A percentile compares a stretch with the other conserved stretches of the same genome.
Conservation (phyloP, 2,329 filamentous ascomycete genomes). For the Penicillium sp. region DNA sequence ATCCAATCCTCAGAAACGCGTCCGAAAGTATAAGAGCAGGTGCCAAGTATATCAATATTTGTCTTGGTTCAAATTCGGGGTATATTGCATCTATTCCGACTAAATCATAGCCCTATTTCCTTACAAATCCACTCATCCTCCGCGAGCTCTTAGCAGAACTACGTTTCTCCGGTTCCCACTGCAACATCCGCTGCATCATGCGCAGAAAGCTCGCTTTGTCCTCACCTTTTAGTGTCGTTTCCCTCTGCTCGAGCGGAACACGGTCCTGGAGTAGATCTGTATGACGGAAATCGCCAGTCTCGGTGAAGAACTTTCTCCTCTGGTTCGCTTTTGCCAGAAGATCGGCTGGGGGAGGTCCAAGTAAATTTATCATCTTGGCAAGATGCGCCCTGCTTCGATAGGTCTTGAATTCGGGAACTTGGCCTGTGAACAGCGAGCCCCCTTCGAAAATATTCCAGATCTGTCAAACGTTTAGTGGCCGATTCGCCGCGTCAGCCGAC, state of each 20-base stretch:
- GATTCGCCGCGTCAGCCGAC: too few relatives aligned
- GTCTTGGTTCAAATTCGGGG: too few relatives aligned
- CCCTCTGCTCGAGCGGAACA: slow-evolving; percentile 42
- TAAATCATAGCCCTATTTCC: background rate
- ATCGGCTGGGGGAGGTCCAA: slow-evolving; percentile 47
- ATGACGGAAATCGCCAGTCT: slow-evolving; percentile 37
- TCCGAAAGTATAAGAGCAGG: too few relatives aligned
- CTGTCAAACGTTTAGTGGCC: too few relatives aligned
- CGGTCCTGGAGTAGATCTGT: slow-evolving; percentile 27
- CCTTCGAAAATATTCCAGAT: slow-evolving; percentile 58
- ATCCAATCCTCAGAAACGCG: too few relatives aligned
- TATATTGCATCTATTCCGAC: too few relatives aligned
- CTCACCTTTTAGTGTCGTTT: slow-evolving; percentile 41
- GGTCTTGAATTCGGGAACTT: slow-evolving; percentile 43
- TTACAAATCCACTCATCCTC: slow-evolving; percentile 35
- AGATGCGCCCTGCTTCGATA: slow-evolving; percentile 55
- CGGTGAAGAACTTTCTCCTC: slow-evolving; percentile 47
- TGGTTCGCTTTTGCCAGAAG: slow-evolving; percentile 40
- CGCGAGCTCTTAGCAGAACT: slow-evolving; percentile 36
- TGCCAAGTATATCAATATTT: too few relatives aligned
- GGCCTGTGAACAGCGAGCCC: slow-evolving; percentile 48
- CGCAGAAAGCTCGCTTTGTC: slow-evolving; percentile 38
- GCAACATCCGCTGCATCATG: slow-evolving; percentile 43
- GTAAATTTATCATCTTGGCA: slow-evolving; percentile 54
- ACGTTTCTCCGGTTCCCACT: slow-evolving; percentile 39